phyloP scores from a whole-genome alignment of 2,329 filamentous ascomycete genomes.

The Cryphonectria japonica region DNA sequence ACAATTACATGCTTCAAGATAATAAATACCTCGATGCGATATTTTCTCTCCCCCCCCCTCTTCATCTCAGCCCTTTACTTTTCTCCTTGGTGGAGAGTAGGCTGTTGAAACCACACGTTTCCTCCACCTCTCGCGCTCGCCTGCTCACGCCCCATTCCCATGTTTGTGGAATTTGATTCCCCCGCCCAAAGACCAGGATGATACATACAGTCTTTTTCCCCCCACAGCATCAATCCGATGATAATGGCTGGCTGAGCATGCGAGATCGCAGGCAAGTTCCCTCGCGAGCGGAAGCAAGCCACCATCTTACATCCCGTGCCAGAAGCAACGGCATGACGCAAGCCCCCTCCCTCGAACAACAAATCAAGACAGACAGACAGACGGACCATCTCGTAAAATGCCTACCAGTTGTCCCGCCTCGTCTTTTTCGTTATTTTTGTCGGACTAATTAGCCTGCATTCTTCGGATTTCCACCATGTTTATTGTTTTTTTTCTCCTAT shows the following conservation, averaged over 20 bases:
- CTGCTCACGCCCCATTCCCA: neutral
- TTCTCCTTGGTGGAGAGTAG: neutral
- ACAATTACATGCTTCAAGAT: neutral
- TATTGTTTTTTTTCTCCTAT: neutral
- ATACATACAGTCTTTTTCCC: no score
- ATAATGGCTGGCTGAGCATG: neutral
- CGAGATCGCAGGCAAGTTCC: neutral
- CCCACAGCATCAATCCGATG: neutral
- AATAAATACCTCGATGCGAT: neutral
- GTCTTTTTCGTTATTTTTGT: neutral
- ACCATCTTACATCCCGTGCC: slow-evolving; percentile 2
- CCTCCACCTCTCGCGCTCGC: no score
- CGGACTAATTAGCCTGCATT: neutral
- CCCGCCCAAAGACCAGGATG: neutral
- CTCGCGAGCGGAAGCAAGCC: neutral
- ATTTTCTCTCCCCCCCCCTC: neutral
- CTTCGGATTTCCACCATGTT: neutral
- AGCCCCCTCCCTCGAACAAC: neutral
- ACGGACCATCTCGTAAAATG: neutral
- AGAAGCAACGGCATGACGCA: slow-evolving; percentile 8
- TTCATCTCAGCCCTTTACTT: neutral
- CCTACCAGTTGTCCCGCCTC: neutral
- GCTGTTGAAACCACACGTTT: neutral
- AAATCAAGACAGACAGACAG: neutral
- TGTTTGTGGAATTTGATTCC: neutral